Evolutionary conservation across 179 eudicot species (phyloP).

Genomic region (Sideroxylon spinosum): DNA sequence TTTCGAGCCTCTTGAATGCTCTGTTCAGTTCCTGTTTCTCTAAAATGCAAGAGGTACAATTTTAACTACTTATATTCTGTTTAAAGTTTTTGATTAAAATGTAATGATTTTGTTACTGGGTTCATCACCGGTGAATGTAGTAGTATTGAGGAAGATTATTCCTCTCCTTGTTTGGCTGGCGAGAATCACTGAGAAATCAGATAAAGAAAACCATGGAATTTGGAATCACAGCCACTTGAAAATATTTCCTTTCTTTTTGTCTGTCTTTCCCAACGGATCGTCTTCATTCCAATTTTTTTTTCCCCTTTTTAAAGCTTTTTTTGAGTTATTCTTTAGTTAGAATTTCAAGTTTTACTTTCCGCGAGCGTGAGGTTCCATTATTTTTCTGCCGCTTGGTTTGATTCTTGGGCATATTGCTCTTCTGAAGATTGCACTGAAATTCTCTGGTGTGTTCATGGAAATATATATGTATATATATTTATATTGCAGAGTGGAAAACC

Average conservation of each 20-base stretch:
- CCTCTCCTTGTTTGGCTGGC: neutral
- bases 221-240: neutral
- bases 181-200: neutral
- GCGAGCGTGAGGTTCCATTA: too few relatives aligned
- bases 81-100: neutral
- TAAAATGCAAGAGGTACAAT: neutral
- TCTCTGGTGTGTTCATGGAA: neutral
- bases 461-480: too few relatives aligned
- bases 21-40: conserved; percentile 1
- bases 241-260: neutral
- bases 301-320: too few relatives aligned
- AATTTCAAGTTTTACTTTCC: neutral
- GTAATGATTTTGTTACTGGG: neutral
- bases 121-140: neutral
- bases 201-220: neutral
- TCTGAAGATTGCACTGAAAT: neutral
- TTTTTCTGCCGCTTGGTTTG: neutral
- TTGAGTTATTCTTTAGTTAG: neutral
- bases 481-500: neutral
- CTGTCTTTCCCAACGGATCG: too few relatives aligned
- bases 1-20: neutral
- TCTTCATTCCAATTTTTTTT: neutral
- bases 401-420: neutral
- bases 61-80: neutral
- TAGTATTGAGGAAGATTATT: neutral